Percentiles rank a stretch among this genome's conserved stretches.
These are phyloP conservation scores for Scutellaria galericulata DNA, from an alignment of 257 asterid genomes.

Conservation along the genomic window DNA sequence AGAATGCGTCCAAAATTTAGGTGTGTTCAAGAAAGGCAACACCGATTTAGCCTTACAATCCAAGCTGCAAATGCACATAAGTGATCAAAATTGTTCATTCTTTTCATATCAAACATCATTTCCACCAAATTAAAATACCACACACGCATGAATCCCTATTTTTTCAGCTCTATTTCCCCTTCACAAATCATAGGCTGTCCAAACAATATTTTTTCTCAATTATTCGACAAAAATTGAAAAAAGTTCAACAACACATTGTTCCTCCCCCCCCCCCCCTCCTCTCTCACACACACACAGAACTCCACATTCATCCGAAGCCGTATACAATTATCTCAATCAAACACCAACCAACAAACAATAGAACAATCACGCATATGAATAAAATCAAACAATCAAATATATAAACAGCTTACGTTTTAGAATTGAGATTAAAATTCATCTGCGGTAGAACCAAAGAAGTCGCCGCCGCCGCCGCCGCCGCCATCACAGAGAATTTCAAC, in stretches of 20 bases:
- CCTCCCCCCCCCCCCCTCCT: no score
- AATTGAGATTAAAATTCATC: conserved; percentile 40
- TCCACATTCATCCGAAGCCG: conserved; percentile 4
- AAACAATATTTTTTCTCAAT: not conserved
- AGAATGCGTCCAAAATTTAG: conserved; percentile 33
- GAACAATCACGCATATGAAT: conserved; percentile 3
- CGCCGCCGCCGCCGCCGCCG: conserved; percentile 20
- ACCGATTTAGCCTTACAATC: conserved; percentile 37
- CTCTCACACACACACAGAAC: not conserved
- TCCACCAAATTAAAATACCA: conserved; percentile 6
- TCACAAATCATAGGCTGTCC: not conserved
- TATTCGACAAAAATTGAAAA: conserved; percentile 5
- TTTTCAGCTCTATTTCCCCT: not conserved
- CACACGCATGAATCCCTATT: not conserved
- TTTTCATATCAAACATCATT: conserved; percentile 9
- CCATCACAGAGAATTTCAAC: conserved; percentile 50
- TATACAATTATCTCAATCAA: not conserved
- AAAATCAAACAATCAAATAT: not conserved
- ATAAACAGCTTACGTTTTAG: conserved; percentile 51
- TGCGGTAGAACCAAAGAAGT: conserved; percentile 52
- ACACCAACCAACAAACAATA: conserved; percentile 13
- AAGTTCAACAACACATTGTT: not conserved
- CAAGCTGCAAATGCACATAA: conserved; percentile 49
- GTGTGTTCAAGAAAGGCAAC: conserved; percentile 35
- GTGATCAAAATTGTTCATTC: not conserved